Conservation (phyloP, 352 stramenopile species). For the Phytophthora fragariaefolia region DNA sequence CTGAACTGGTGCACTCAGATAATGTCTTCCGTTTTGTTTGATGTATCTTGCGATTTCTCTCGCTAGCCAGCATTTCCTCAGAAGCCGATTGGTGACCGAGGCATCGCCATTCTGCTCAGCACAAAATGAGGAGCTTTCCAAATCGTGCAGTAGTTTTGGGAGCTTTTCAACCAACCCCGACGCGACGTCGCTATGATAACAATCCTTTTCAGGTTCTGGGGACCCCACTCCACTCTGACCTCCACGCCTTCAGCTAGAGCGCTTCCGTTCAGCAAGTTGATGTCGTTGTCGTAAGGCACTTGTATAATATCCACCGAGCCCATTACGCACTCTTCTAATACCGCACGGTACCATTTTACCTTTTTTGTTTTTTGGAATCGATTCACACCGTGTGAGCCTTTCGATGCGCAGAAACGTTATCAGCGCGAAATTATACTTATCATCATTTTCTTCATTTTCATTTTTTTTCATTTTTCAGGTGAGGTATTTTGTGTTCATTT, state of each 20-base stretch:
- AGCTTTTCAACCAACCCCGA: neutral
- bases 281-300: neutral
- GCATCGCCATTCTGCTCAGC: no score
- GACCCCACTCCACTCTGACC: neutral
- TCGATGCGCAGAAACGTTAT: neutral
- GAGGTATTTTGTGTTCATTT: no score
- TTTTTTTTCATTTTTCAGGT: no score
- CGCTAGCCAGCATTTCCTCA: no score
- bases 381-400: neutral
- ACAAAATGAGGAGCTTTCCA: no score
- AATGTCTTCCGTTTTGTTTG: no score
- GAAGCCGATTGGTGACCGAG: no score
- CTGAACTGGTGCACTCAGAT: no score
- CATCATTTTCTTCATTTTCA: neutral
- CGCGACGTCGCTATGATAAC: neutral
- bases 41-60: no score
- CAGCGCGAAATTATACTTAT: neutral
- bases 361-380: neutral
- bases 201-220: neutral
- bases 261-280: neutral
- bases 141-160: neutral
- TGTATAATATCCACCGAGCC: neutral
- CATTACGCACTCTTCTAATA: neutral
- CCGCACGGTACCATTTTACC: neutral
- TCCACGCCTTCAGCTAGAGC: neutral